Conservation (phyloP, 2,329 filamentous ascomycete genomes). For the Hymenoscyphus occultus region DNA sequence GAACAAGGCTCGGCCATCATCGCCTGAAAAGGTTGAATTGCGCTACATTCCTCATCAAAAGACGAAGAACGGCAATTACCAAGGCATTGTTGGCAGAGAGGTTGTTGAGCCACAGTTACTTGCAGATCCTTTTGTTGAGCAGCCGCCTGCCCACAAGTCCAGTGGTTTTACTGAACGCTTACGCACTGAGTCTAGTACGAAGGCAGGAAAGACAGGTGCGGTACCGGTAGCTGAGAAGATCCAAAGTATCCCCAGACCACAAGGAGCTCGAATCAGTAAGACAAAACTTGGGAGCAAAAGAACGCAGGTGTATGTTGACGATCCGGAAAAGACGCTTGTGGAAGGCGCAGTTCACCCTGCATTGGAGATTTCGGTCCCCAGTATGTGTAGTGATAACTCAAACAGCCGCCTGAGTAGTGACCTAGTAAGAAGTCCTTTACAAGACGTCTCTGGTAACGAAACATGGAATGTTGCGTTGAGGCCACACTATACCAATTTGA, state of each 20-base stretch:
- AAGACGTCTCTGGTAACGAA: constrained; percentile 17
- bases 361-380: constrained; percentile 12
- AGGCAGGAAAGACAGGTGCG: background rate
- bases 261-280: background rate
- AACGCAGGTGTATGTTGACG: constrained; percentile 10
- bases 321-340: constrained; percentile 26
- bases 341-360: constrained; percentile 11
- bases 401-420: constrained; percentile 18
- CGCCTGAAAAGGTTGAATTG: constrained; percentile 22
- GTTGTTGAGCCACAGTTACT: constrained; percentile 25
- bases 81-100: constrained; percentile 24
- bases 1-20: constrained; percentile 27
- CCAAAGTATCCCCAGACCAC: background rate
- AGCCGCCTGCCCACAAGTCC: constrained; percentile 15
- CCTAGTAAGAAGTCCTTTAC: constrained; percentile 18
- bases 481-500: constrained; percentile 32
- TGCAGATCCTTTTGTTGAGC: constrained; percentile 29
- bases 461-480: constrained; percentile 32
- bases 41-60: constrained; percentile 34
- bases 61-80: constrained; percentile 26
- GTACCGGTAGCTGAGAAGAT: background rate
- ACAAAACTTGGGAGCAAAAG: background rate
- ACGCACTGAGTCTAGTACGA: constrained; percentile 6
- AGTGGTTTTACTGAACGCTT: constrained; percentile 28
- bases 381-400: constrained; percentile 21